Evolutionary conservation across 495 filamentous ascomycete genomes (phyloP).

Genomic region (Tuber umbilicatum): DNA sequence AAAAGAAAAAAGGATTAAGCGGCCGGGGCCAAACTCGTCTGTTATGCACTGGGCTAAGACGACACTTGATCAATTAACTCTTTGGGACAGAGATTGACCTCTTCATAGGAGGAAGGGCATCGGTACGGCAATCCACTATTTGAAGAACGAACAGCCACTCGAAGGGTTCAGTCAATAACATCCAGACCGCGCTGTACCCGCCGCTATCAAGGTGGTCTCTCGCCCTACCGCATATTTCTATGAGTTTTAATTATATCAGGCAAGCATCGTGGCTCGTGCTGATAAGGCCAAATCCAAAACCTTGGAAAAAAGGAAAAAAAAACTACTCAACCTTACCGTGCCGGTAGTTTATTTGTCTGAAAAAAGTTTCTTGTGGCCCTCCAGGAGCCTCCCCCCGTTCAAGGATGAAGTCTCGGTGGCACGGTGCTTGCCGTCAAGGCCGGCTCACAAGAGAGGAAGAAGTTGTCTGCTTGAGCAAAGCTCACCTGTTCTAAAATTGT

Average conservation of each 20-base stretch:
- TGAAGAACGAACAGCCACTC: background rate
- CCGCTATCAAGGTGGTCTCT: background rate
- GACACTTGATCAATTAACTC: background rate
- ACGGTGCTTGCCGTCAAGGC: background rate
- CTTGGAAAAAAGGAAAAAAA: background rate
- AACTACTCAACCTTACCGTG: background rate
- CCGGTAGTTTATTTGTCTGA: background rate
- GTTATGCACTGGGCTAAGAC: background rate
- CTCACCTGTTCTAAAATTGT: background rate
- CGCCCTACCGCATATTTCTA: background rate
- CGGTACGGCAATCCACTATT: background rate
- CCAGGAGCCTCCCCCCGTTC: background rate
- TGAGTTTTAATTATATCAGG: background rate
- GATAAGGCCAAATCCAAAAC: constrained; percentile 1
- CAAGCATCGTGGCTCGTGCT: background rate
- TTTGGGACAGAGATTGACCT: background rate
- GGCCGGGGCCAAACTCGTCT: background rate
- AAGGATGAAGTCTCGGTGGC: background rate
- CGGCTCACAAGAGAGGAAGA: background rate
- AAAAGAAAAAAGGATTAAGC: background rate
- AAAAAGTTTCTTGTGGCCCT: background rate
- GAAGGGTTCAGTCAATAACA: background rate
- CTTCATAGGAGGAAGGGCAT: background rate
- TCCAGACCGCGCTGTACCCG: background rate
- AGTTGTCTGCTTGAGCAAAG: background rate